phyloP scores from a whole-genome alignment of 768 basidiomycete genomes.

The Lyophyllum decastes region DNA sequence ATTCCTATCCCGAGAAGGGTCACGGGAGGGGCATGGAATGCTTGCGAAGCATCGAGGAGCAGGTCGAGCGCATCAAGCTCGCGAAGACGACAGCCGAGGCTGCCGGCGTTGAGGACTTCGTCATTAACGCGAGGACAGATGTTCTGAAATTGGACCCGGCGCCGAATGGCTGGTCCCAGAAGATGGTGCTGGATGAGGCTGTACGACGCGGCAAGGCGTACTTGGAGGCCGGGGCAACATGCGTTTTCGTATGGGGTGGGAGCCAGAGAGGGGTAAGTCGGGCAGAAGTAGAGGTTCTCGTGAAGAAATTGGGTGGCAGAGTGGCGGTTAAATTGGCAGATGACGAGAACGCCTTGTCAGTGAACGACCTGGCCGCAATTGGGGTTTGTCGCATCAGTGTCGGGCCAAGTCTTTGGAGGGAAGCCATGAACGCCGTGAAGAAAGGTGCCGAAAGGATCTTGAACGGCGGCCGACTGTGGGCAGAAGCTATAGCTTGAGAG shows the following conservation, averaged over 20 bases:
- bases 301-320: background rate
- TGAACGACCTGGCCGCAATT: background rate
- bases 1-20: background rate
- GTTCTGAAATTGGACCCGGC: background rate
- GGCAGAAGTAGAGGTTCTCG: background rate
- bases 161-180: background rate
- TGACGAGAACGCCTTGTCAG: background rate
- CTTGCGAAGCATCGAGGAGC: background rate
- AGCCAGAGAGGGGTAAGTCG: background rate
- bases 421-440: background rate
- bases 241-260: constrained; percentile 3
- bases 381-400: constrained; percentile 4
- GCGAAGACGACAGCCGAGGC: constrained; percentile 1
- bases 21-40: background rate
- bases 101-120: constrained; percentile 1
- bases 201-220: constrained; percentile 1
- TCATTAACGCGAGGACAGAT: constrained; percentile 3
- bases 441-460: background rate
- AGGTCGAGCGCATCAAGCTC: constrained; percentile 2
- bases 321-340: background rate
- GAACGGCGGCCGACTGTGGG: background rate
- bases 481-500: background rate
- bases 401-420: background rate
- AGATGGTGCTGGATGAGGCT: constrained; percentile 1
- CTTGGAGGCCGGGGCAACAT: constrained; percentile 1